These are phyloP conservation scores for Psilocybe subaeruginosa DNA, from an alignment of 768 basidiomycete genomes.

Conservation along the genomic window DNA sequence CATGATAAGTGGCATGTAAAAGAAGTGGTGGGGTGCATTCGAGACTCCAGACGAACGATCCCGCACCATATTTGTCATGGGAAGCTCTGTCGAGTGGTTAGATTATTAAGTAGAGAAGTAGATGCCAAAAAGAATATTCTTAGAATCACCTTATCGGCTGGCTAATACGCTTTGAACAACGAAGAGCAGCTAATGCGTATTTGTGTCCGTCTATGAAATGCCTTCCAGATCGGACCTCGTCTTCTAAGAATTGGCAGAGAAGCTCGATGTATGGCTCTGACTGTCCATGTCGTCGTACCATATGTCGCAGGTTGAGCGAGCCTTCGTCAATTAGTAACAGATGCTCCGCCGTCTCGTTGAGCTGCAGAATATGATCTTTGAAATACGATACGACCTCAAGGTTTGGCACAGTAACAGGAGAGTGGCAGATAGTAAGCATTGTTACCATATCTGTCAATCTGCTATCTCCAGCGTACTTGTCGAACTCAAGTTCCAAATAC, in stretches of 20 bases:
- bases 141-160: neutral
- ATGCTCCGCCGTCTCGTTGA: conserved; percentile 4
- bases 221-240: conserved; percentile 3
- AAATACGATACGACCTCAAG: conserved; percentile 1
- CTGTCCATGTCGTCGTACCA: conserved; percentile 10
- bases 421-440: conserved; percentile 7
- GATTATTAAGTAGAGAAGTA: neutral
- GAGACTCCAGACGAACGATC: conserved; percentile 7
- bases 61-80: neutral
- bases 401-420: neutral
- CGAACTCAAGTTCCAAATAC: conserved; percentile 7
- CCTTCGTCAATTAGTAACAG: conserved; percentile 10
- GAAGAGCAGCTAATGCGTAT: conserved; percentile 6
- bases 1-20: neutral
- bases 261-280: conserved; percentile 12
- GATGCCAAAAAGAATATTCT: neutral
- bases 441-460: conserved; percentile 10
- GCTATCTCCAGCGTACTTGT: conserved; percentile 10
- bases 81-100: neutral
- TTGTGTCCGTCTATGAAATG: conserved; percentile 8
- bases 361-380: conserved; percentile 2
- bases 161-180: conserved; percentile 1
- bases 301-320: conserved; percentile 8
- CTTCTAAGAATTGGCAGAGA: conserved; percentile 9
- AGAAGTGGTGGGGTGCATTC: conserved; percentile 10